Base-by-base conservation (phyloP, 2,329 filamentous ascomycete genomes). In the Aspergillus neoniger region DNA sequence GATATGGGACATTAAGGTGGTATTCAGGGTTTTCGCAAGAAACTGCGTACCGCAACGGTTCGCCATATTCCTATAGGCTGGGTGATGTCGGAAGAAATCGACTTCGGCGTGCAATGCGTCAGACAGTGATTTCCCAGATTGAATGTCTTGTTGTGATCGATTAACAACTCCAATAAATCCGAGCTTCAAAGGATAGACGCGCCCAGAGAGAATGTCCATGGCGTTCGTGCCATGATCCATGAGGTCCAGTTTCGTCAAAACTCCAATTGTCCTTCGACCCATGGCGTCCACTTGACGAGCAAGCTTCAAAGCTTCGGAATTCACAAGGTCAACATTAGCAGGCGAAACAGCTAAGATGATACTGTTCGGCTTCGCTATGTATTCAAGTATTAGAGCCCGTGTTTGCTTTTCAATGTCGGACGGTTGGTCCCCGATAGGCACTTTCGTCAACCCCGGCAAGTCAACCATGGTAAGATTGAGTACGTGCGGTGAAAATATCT, bases 191-290 rank as follows among this genome's bases (percentile, higher is more conserved):
- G 95, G 95, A 76, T 99, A 99, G 3, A 99, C 95, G 25, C 95
- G 89, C 3, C 95, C 95, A 6, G 94, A 96, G n/a, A 99, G 84
- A 68, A 99, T 99, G 72, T 99, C 95, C 69, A 99, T 84, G 15
- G 95, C 95, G 72, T 99, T 98, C 59, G 95, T 99, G 64, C 95
- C 95, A 73, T 99, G 94, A 73, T 99, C 95, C 95, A 99, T 99
- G 60, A 99, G 82, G 75, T 99, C 95, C 65, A 99, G 83, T 80
- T 99, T 99, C 62, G 95, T 98, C 62, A 99, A 84, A 59, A 99
- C 94, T 72, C 95, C 95, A 73, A 99, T 98, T 19, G 95, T 99
- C 75, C 95, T 87, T 77, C 91, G 88, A 65, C 95, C 95, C 77
- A 96, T 88, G 2, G 95, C 90, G 77, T 99, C 95, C 57, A 99